phyloP scores from a whole-genome alignment of 345 rosid species.

The Pistacia integerrima region DNA sequence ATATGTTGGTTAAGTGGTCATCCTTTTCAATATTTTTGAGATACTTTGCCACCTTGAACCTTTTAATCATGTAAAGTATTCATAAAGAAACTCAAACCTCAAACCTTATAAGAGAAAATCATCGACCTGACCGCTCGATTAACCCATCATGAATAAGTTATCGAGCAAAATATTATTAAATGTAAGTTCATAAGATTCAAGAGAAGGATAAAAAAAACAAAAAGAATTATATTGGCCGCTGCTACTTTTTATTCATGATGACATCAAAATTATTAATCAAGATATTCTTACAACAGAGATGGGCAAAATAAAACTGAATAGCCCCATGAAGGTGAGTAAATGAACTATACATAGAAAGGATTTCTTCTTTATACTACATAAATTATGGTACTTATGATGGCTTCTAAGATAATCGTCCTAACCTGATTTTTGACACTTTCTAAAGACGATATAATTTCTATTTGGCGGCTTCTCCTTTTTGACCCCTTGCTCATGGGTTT shows the following conservation, averaged over 20 bases:
- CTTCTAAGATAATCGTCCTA: not conserved
- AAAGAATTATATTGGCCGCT: not conserved
- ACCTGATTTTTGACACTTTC: conserved; percentile 15
- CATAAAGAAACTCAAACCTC: no score
- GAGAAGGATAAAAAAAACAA: not conserved
- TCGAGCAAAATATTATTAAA: no score
- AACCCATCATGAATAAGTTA: no score
- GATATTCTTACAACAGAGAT: conserved; percentile 28
- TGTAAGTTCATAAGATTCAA: no score
- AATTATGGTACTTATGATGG: conserved; percentile 5
- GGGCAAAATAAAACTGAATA: conserved; percentile 1
- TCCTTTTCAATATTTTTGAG: no score
- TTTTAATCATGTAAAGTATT: no score
- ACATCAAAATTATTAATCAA: conserved; percentile 17
- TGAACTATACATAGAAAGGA: conserved; percentile 18
- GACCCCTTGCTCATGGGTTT: not conserved
- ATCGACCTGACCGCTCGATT: no score
- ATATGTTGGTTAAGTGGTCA: no score
- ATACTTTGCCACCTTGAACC: no score
- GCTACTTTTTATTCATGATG: conserved; percentile 25
- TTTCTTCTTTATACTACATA: conserved; percentile 20
- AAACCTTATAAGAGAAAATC: no score
- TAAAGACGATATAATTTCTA: not conserved
- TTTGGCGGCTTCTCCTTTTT: not conserved
- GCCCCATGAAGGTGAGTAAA: not conserved